A percentile compares a stretch with the other conserved stretches of the same genome.
These are phyloP conservation scores for Exophiala alcalophila DNA, from an alignment of 2,329 filamentous ascomycete genomes.

Conservation along the genomic window DNA sequence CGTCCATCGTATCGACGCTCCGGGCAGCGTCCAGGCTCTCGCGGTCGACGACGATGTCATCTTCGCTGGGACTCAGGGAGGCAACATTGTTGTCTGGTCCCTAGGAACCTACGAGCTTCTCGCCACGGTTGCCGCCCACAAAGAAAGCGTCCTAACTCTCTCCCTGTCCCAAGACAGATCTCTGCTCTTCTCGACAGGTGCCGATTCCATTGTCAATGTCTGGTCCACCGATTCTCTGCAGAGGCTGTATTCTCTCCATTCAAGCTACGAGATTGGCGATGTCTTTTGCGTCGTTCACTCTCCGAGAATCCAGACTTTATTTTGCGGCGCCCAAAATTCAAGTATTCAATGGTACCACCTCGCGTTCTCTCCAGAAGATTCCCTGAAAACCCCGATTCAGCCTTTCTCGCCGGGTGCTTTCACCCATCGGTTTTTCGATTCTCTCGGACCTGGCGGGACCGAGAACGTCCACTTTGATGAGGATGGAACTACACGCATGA, in stretches of 20 bases:
- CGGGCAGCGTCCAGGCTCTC: conserved; percentile 61
- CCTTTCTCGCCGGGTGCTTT: conserved; percentile 68
- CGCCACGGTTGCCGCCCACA: conserved; percentile 78
- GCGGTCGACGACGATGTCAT: conserved; percentile 77
- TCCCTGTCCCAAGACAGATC: conserved; percentile 71
- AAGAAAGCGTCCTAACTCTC: conserved; percentile 83
- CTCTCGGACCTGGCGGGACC: conserved; percentile 75
- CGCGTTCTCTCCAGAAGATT: conserved; percentile 60
- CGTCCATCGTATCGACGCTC: conserved; percentile 26
- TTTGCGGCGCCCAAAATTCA: conserved; percentile 83
- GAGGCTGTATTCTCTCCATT: conserved; percentile 85
- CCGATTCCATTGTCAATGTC: conserved; percentile 90
- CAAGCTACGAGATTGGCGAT: conserved; percentile 89
- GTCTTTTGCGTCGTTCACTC: conserved; percentile 95
- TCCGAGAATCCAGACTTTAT: conserved; percentile 72
- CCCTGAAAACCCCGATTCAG: conserved; percentile 59
- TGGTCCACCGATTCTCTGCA: conserved; percentile 76
- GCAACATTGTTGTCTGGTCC: conserved; percentile 88
- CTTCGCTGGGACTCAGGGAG: conserved; percentile 88
- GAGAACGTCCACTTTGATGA: conserved; percentile 51
- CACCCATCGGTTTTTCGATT: conserved; percentile 86
- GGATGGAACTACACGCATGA: conserved; percentile 47
- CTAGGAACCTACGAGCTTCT: conserved; percentile 82
- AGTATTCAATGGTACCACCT: conserved; percentile 67
- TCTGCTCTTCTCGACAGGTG: conserved; percentile 86